These are phyloP conservation scores for Danielia oregonensis DNA, from an alignment of 805 yeast genomes.

Conservation along the genomic window DNA sequence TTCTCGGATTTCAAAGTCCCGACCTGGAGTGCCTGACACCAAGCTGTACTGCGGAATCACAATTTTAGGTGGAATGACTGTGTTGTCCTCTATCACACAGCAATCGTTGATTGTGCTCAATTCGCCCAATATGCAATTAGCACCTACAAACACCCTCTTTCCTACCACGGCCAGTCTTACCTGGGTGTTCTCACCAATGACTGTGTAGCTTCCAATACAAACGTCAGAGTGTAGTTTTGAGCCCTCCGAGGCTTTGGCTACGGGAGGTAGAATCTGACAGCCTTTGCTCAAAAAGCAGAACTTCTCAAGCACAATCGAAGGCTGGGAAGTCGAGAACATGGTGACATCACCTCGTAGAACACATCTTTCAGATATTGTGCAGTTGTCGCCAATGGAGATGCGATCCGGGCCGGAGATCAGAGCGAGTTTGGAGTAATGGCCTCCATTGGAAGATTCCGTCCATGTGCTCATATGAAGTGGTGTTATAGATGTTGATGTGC, in stretches of 20 bases:
- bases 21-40: conserved; percentile 40
- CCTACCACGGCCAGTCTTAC: conserved; percentile 43
- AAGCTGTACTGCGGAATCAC: conserved; percentile 52
- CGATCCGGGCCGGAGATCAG: conserved; percentile 38
- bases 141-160: conserved; percentile 46
- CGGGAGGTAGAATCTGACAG: conserved; percentile 29
- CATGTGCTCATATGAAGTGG: conserved; percentile 25
- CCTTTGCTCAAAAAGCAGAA: conserved; percentile 36
- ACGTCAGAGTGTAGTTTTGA: conserved; percentile 21
- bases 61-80: conserved; percentile 37
- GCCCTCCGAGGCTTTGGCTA: conserved; percentile 5
- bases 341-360: conserved; percentile 31
- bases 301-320: conserved; percentile 43
- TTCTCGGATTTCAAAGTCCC: conserved; percentile 20
- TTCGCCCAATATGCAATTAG: conserved; percentile 32
- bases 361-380: conserved; percentile 40
- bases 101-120: conserved; percentile 48
- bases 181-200: conserved; percentile 33
- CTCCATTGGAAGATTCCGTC: conserved; percentile 51
- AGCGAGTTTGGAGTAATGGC: conserved; percentile 45
- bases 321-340: conserved; percentile 9
- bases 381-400: conserved; percentile 45
- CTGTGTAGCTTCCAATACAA: conserved; percentile 45
- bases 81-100: conserved; percentile 41
- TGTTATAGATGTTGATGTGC: too few species aligned